Base-by-base conservation (phyloP, 305 asterid species). In the Rubia tinctorum region DNA sequence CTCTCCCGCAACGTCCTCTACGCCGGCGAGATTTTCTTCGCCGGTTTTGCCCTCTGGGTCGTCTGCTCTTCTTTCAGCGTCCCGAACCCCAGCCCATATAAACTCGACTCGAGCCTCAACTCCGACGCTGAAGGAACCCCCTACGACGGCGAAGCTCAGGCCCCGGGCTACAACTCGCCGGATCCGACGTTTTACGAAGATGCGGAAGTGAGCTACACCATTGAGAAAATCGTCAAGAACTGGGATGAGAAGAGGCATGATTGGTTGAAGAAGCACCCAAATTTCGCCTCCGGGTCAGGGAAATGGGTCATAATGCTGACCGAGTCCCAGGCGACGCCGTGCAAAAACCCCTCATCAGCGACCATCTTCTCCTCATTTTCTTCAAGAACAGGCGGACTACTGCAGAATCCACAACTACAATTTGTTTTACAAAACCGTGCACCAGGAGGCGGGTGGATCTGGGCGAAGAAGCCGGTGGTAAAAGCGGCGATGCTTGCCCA, bases 351-450 rank as follows among this genome's bases (percentile, higher is more conserved):
- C 0, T n/a, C n/a, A 88, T 89, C 55, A 97, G 99, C 14, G 99
- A 94, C 60, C 83, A 94, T 75, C 77, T 94, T 45, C 84, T 94
- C 14, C 83, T 94, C 10, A 81, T 86, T 51, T 82, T 91, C 59
- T 94, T 94, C 87, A 94, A 94, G 83, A 94, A 94, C 84, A 94
- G 81, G 98, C 89, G 51, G 97, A 94, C 42, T 94, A 94, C 79
- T 89, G 97, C 75, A 71, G 99, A 9, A 88, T 91, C 55, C 98
- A 94, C 83, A 89, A 86, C 53, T 84, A 90, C 82, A 98, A 92
- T 51, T 80, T 92, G 27, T 92, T 95, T 88, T 95, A 95, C 88
- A 95, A 95, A 82, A 89, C 82, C 53, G 90, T 87, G 5, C 69
- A 90, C 14, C 40, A 92, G 2, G 94, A 95, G 69, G 96, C 96